These are phyloP conservation scores for Suillus clintonianus DNA, from an alignment of 768 basidiomycete genomes.

Conservation along the genomic window DNA sequence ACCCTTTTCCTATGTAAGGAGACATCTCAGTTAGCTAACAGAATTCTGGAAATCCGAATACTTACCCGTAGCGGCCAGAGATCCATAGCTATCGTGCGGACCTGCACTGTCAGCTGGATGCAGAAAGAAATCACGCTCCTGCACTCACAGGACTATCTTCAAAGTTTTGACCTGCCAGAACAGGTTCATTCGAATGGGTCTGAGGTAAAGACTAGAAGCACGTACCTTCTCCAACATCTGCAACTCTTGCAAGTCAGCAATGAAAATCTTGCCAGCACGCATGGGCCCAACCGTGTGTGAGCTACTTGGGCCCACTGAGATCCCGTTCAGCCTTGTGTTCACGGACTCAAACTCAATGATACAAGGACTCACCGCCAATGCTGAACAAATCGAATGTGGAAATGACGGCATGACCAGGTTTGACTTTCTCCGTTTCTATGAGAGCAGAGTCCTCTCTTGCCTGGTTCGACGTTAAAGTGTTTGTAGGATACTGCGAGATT, in stretches of 20 bases:
- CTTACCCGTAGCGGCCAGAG: conserved; percentile 87
- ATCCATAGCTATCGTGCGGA: conserved; percentile 67
- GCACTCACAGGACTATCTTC: conserved; percentile 78
- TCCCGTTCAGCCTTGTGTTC: not conserved
- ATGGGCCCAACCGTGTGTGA: conserved; percentile 82
- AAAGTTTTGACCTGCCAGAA: conserved; percentile 64
- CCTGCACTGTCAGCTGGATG: conserved; percentile 7
- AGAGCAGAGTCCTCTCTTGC: conserved; percentile 7
- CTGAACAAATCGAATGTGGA: conserved; percentile 93
- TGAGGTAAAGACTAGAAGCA: conserved; percentile 5
- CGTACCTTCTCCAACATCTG: conserved; percentile 67
- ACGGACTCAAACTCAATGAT: not conserved
- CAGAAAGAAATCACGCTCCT: conserved; percentile 3
- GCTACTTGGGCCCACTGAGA: conserved; percentile 57
- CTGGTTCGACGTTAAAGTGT: conserved; percentile 1
- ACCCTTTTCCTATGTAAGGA: conserved; percentile 70
- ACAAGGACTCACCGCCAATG: conserved; percentile 66
- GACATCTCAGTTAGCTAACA: conserved; percentile 8
- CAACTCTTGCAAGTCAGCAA: conserved; percentile 70
- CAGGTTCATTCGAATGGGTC: conserved; percentile 1
- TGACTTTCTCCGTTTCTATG: conserved; percentile 18
- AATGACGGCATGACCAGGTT: conserved; percentile 85
- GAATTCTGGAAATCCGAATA: conserved; percentile 5
- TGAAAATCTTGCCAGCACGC: conserved; percentile 90
- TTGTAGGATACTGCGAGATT: conserved; percentile 4